Evolutionary conservation across 257 asterid genomes (phyloP), one percentile per base, ranked within the genome.

Genomic region (Solanum medicagineum): DNA sequence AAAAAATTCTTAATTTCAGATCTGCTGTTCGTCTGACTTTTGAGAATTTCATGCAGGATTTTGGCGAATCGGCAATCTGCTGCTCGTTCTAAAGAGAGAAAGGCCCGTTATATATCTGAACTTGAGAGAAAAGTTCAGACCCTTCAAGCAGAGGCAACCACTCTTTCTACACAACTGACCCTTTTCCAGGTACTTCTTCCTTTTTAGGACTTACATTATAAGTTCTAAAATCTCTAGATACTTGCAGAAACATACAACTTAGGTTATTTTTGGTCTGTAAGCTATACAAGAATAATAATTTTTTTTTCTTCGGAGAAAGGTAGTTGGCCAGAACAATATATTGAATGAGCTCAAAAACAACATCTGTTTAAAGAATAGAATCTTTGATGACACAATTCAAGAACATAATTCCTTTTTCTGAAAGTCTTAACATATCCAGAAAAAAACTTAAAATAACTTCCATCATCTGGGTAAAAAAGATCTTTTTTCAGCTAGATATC

Each of bases 71-170:
- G 98, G 10, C 99, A 96, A 84, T 95, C 98, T 86, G 98, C 98
- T 84, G 96, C 98, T 83, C 95, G 98, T 80, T 94, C 98, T 22
- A 95, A 95, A 87, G 98, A 95, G 88, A 92, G 98, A 81, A 95
- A 95, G 85, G 93, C 98, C 3, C 93, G 93, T 10, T 95, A 95
- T 81, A 93, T 95, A 20, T 92, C 97, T 80, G 98, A 94, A 83
- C 95, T 95, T 44, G 99, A 96, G 90, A 93, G 99, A 84, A 96
- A 96, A 91, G 98, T 96, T 88, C 98, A 96, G 91, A 94, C 94
- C 86, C 98, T 95, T 57, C 98, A 95, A 88, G 94, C 98, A 24
- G 98, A 95, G 88, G 94, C 98, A 54, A 95, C 98, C 56, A 94
- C 97, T 81, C 98, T 95, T 70, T 94, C 98, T 81, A 98, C 98